Evolutionary conservation across 106 monocot genomes (phyloP), one percentile per base, ranked within the genome.

Genomic region (Gastrodia elata): DNA sequence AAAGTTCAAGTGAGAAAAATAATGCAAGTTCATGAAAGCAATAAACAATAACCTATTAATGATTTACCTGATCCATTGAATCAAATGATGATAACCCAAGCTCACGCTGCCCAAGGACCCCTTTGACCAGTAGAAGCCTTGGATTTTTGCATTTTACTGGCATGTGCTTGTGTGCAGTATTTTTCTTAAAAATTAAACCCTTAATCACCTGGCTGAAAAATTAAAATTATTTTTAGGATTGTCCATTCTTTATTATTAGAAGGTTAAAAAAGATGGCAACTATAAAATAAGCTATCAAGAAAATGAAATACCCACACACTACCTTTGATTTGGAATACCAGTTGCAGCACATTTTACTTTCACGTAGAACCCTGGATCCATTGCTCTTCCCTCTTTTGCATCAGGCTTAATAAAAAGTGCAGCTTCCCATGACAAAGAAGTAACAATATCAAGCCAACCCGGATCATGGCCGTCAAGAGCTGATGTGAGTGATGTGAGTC

Each of bases 141-240:
- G 98, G 93, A 76, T 93, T 91, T 73, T 79, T 81, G 69, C 75
- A 83, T 28, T 79, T 84, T 64, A 87, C 91, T 26, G 98, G 85
- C 98, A 99, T 99, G 84, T 85, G 98, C 75, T 99, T 99, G 59
- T 99, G 98, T 26, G 98, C 93, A 71, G 91, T 76, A 43, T 88
- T 93, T 73, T 99, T 99, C 82, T 93, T 99, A 74, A 93, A 99
- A 40, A 93, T 93, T 77, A 93, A 81, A 13, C 93, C 97, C 39
- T 86, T 90, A 74, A 98, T 81, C 73, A 98, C 84, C 79, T 91
- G 70, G 85, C 98, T 99, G 88, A 75, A 83, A 77, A 36, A 46
- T 52, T 33, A 43, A 33, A 4, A 48, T 32, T 26, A 15, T 68
- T 37, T 35, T 16, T 48, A 72, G 58, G 26, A 38, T 25, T 38